Percentiles rank a stretch among this genome's conserved stretches.
phyloP scores from a whole-genome alignment of 2,329 filamentous ascomycete species.

The Talaromyces sp. region DNA sequence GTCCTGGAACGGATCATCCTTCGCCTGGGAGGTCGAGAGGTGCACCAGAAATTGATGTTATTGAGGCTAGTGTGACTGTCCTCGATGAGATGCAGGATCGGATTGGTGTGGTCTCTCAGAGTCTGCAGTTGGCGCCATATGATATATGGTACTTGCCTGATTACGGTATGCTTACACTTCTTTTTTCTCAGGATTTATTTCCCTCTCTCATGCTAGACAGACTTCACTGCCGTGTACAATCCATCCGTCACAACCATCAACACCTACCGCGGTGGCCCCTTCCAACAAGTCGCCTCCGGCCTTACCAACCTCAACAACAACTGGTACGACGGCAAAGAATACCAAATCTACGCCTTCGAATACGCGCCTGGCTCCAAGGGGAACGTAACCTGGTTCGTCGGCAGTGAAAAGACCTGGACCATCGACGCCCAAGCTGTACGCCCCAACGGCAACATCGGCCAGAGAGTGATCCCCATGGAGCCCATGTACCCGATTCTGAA shows the following conservation, averaged over 20 bases:
- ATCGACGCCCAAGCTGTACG: slow-evolving; percentile 58
- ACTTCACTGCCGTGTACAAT: slow-evolving; percentile 66
- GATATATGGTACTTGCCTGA: slow-evolving; percentile 68
- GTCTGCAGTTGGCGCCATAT: slow-evolving; percentile 66
- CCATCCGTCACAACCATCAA: slow-evolving; percentile 56
- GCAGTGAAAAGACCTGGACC: slow-evolving; percentile 62
- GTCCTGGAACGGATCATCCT: slow-evolving; percentile 62
- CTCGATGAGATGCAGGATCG: slow-evolving; percentile 49
- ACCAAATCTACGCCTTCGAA: slow-evolving; percentile 63
- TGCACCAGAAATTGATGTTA: slow-evolving; percentile 68
- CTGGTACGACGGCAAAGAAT: slow-evolving; percentile 64
- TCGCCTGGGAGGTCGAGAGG: slow-evolving; percentile 62
- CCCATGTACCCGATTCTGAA: slow-evolving; percentile 67
- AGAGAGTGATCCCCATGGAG: slow-evolving; percentile 63
- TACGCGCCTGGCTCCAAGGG: slow-evolving; percentile 60
- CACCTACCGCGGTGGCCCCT: slow-evolving; percentile 58
- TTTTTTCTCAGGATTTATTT: neutral
- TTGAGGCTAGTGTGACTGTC: slow-evolving; percentile 63
- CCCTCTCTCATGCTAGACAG: slow-evolving; percentile 27
- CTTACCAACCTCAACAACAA: slow-evolving; percentile 61
- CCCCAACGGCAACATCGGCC: slow-evolving; percentile 67
- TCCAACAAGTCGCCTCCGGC: slow-evolving; percentile 62
- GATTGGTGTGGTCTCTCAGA: slow-evolving; percentile 63
- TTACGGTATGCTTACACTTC: slow-evolving; percentile 39
- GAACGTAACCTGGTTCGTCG: slow-evolving; percentile 67